Conservation (phyloP, 345 rosid genomes). For the Aegle marmelos region DNA sequence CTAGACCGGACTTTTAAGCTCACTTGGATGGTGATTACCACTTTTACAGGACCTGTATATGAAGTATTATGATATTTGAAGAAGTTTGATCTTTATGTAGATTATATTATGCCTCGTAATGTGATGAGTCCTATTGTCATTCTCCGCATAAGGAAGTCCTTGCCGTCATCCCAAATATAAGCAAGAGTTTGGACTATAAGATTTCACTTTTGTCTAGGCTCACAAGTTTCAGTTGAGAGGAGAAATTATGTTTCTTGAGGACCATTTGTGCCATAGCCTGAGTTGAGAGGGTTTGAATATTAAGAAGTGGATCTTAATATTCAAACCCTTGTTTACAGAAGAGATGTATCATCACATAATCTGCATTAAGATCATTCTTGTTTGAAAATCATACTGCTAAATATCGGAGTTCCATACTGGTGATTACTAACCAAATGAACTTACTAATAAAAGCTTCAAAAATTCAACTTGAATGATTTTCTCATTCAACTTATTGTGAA, state of each 20-base stretch:
- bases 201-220: neutral
- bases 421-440: neutral
- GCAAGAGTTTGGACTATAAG: neutral
- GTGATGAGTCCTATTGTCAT: neutral
- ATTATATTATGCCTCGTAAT: too few relatives aligned
- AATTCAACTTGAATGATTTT: neutral
- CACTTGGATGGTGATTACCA: neutral
- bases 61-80: neutral
- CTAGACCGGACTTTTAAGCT: neutral
- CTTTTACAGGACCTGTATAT: too few relatives aligned
- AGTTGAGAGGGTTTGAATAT: too few relatives aligned
- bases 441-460: neutral
- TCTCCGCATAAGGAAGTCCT: neutral
- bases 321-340: too few relatives aligned
- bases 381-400: neutral
- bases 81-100: neutral
- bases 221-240: neutral
- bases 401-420: too few relatives aligned
- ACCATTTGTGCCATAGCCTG: too few relatives aligned
- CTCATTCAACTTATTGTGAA: neutral
- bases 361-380: neutral
- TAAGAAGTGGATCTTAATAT: too few relatives aligned
- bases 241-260: neutral
- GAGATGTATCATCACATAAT: too few relatives aligned
- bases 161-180: neutral